phyloP scores from a whole-genome alignment of 257 asterid genomes.

The Henckelia pumila region DNA sequence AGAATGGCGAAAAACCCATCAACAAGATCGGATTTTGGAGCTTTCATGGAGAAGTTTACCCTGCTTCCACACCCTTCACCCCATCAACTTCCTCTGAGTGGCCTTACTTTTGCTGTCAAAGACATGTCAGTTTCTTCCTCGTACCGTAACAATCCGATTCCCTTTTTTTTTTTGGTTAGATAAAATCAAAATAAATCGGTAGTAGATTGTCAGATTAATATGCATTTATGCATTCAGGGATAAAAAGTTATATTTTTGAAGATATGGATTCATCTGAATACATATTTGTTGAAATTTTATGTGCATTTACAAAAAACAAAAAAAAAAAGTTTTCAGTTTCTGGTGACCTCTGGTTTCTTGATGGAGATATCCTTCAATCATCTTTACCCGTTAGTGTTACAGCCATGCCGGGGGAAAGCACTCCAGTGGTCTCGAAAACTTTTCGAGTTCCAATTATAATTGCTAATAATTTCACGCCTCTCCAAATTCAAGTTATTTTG shows the following conservation, averaged over 20 bases:
- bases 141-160: neutral
- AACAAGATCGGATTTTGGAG: conserved; percentile 46
- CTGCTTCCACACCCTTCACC: conserved; percentile 43
- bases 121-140: conserved; percentile 56
- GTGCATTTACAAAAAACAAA: too few relatives aligned
- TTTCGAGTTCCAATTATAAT: neutral
- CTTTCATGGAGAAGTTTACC: conserved; percentile 66
- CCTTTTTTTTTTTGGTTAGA: too few relatives aligned
- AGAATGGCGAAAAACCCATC: conserved; percentile 46
- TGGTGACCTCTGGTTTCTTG: too few relatives aligned
- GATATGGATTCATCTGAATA: neutral
- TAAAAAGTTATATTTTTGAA: neutral
- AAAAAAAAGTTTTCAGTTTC: too few relatives aligned
- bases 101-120: conserved; percentile 81
- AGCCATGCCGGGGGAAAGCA: too few relatives aligned
- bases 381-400: neutral
- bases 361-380: neutral
- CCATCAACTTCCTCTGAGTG: conserved; percentile 45
- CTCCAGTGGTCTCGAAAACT: too few relatives aligned
- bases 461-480: conserved; percentile 3
- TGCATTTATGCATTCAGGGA: neutral
- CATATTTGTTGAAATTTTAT: neutral
- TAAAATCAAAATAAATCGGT: too few relatives aligned
- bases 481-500: neutral
- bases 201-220: neutral